phyloP scores from a whole-genome alignment of 2,329 filamentous ascomycete species.

The Grosmannia serpens region DNA sequence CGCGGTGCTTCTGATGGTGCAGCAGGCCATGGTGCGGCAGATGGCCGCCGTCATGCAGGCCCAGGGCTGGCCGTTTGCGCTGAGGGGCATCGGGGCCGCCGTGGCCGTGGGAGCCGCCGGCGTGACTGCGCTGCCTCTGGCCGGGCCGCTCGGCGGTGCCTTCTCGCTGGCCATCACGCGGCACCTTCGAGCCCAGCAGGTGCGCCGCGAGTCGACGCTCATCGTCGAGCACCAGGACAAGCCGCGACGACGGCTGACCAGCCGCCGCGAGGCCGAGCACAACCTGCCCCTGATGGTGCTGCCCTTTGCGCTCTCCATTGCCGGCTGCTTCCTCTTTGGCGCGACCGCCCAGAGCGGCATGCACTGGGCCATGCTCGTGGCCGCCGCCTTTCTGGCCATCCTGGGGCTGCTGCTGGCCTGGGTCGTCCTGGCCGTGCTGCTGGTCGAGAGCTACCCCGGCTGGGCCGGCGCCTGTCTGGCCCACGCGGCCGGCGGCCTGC shows the following conservation, averaged over 20 bases:
- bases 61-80: slow-evolving; percentile 19
- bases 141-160: slow-evolving; percentile 18
- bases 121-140: slow-evolving; percentile 14
- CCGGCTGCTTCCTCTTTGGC: slow-evolving; percentile 21
- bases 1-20: slow-evolving; percentile 17
- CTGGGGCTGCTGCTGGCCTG: slow-evolving; percentile 18
- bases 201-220: not conserved
- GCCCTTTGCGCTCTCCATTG: slow-evolving; percentile 18
- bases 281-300: slow-evolving; percentile 20
- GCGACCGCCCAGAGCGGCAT: slow-evolving; percentile 15
- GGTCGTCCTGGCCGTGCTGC: slow-evolving; percentile 19
- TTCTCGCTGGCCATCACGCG: slow-evolving; percentile 18
- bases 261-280: slow-evolving; percentile 20
- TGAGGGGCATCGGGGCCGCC: slow-evolving; percentile 15
- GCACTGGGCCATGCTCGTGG: slow-evolving; percentile 18
- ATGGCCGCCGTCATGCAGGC: slow-evolving; percentile 16
- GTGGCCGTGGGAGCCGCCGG: slow-evolving; percentile 5
- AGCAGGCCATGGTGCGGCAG: slow-evolving; percentile 18
- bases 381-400: slow-evolving; percentile 17
- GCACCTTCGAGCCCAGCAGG: slow-evolving; percentile 8
- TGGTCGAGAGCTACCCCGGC: slow-evolving; percentile 22
- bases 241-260: not conserved
- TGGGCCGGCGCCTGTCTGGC: slow-evolving; percentile 22
- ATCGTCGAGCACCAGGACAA: not conserved
- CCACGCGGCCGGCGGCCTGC: slow-evolving; percentile 21